phyloP scores from a whole-genome alignment of 2,329 filamentous ascomycete species.

The Cladosporium sp. region DNA sequence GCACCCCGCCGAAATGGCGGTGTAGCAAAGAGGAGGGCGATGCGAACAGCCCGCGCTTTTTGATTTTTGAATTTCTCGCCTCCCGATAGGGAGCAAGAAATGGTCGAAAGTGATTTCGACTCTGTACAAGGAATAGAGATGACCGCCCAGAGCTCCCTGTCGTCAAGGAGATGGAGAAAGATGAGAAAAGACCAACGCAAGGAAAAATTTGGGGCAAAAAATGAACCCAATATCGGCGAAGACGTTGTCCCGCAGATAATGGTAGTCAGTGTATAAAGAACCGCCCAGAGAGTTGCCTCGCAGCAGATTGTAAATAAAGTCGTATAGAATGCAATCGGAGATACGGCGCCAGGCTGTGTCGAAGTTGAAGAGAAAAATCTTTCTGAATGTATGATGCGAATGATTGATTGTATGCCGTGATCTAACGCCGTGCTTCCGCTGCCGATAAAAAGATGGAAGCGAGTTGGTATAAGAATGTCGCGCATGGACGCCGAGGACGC shows the following conservation, averaged over 20 bases:
- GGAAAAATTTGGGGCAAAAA: too few species aligned
- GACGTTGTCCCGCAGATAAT: too few species aligned
- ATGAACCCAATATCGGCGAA: too few species aligned
- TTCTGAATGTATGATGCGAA: neutral
- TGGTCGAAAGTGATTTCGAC: too few species aligned
- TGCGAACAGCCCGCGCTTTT: too few species aligned
- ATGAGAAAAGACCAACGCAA: neutral
- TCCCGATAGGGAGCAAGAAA: too few species aligned
- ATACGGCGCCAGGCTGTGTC: constrained; percentile 13
- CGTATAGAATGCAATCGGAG: constrained; percentile 3
- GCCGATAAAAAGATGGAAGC: neutral
- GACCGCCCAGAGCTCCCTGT: neutral
- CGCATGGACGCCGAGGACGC: neutral
- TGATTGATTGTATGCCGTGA: constrained; percentile 2
- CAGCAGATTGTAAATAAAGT: neutral
- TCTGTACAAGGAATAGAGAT: too few species aligned
- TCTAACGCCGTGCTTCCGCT: constrained; percentile 6
- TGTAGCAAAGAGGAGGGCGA: too few species aligned
- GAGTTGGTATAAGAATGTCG: neutral
- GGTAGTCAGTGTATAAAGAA: too few species aligned
- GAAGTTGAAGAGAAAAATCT: neutral
- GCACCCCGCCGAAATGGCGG: too few species aligned
- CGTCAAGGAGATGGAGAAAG: neutral
- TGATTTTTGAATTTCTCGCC: too few species aligned
- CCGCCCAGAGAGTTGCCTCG: neutral